These are phyloP conservation scores for Cutaneotrichosporon sp. DNA, from an alignment of 1,284 basidiomycete species.

Conservation along the genomic window DNA sequence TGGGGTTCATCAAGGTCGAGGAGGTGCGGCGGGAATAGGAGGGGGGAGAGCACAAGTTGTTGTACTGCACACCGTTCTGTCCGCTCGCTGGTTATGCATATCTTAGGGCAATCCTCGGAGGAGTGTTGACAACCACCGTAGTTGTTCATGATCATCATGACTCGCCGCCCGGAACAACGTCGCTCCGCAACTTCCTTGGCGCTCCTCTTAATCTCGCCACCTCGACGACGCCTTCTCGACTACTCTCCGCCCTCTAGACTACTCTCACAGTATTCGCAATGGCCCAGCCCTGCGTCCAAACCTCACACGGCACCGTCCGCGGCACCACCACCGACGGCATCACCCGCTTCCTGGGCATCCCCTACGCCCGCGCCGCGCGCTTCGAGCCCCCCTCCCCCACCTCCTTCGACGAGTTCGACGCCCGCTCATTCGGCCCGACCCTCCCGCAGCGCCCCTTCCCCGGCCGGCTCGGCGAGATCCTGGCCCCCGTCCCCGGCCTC, in stretches of 20 bases:
- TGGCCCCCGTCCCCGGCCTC: constrained; percentile 30
- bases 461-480: background rate
- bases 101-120: too few relatives aligned
- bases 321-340: background rate
- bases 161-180: too few relatives aligned
- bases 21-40: background rate
- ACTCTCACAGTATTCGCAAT: background rate
- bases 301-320: background rate
- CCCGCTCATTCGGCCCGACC: background rate
- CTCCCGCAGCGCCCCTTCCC: constrained; percentile 1
- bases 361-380: background rate
- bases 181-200: too few relatives aligned
- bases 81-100: background rate
- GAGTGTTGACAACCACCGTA: too few relatives aligned
- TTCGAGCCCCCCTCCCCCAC: background rate
- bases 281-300: background rate
- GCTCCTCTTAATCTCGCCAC: too few relatives aligned
- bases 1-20: background rate
- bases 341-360: constrained; percentile 8
- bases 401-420: background rate
- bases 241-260: too few relatives aligned
- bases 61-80: background rate
- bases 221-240: too few relatives aligned
- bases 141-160: too few relatives aligned
- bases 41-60: too few relatives aligned